Evolutionary conservation across 768 basidiomycete species (phyloP).

Genomic region (Lepiota brunneoincarnata): DNA sequence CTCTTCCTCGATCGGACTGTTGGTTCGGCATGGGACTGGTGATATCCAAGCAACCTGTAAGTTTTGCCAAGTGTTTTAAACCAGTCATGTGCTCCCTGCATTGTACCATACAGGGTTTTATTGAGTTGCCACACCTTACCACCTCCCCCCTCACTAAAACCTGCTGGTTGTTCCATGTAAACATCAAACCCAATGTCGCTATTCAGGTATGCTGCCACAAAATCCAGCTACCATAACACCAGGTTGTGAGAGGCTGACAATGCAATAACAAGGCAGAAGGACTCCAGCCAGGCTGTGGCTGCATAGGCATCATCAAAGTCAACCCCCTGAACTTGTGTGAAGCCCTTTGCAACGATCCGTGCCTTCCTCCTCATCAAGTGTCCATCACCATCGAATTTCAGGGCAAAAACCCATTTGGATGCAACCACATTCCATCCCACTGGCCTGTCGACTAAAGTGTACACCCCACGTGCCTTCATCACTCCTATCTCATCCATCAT

Average conservation of each 20-base stretch:
- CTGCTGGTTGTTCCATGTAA: slow-evolving; percentile 12
- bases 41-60: slow-evolving; percentile 6
- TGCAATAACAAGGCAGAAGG: slow-evolving; percentile 20
- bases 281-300: slow-evolving; percentile 16
- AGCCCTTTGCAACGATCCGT: slow-evolving; percentile 22
- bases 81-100: too few relatives aligned
- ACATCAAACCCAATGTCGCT: slow-evolving; percentile 19
- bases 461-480: slow-evolving; percentile 19
- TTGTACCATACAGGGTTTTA: too few relatives aligned
- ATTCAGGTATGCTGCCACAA: slow-evolving; percentile 32
- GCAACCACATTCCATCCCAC: slow-evolving; percentile 28
- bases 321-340: slow-evolving; percentile 25
- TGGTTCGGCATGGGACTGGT: slow-evolving; percentile 13
- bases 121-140: too few relatives aligned
- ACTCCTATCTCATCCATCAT: slow-evolving; percentile 20
- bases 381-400: slow-evolving; percentile 20
- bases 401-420: slow-evolving; percentile 17
- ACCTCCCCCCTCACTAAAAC: slow-evolving; percentile 3
- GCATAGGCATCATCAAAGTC: slow-evolving; percentile 20
- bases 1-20: slow-evolving; percentile 12
- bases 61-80: too few relatives aligned
- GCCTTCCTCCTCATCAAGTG: slow-evolving; percentile 19
- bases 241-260: slow-evolving; percentile 24
- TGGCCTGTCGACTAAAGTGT: slow-evolving; percentile 22
- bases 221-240: slow-evolving; percentile 30